Conservation (phyloP, 164 flowering plant species). For the Stephania japonica region DNA sequence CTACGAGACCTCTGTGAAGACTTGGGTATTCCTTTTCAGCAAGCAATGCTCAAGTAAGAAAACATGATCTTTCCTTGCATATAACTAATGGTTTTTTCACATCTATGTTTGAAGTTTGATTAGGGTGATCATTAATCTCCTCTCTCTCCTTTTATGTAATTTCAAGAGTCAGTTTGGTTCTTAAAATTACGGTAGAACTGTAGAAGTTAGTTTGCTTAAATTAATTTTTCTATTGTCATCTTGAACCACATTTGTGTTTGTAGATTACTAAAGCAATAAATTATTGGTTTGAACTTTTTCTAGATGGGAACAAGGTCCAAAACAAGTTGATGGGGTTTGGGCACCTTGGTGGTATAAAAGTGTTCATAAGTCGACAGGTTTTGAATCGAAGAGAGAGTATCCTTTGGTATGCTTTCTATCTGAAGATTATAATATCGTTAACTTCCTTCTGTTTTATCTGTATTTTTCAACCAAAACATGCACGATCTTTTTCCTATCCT, state of each 20-base stretch:
- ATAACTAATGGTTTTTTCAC: background rate
- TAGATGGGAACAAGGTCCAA: slow-evolving; percentile 98
- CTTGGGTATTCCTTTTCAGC: slow-evolving; percentile 71
- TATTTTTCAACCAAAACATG: background rate
- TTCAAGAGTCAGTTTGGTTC: background rate
- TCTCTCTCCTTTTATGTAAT: background rate
- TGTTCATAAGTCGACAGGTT: slow-evolving; percentile 74
- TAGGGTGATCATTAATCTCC: background rate
- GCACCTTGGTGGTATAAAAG: slow-evolving; percentile 92
- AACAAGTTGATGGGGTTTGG: slow-evolving; percentile 85
- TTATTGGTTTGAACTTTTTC: slow-evolving; percentile 9
- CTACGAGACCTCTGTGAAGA: slow-evolving; percentile 80
- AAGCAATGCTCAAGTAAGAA: slow-evolving; percentile 72
- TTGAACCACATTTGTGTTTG: background rate
- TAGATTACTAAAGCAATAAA: slow-evolving; percentile 1
- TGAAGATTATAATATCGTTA: background rate
- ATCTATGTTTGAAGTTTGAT: background rate
- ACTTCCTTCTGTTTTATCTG: background rate
- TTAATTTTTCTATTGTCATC: background rate
- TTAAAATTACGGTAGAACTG: background rate
- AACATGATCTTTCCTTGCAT: background rate
- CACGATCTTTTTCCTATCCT: background rate
- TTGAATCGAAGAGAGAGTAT: slow-evolving; percentile 43
- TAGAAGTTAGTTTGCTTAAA: background rate
- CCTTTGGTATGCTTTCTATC: slow-evolving; percentile 47